phyloP scores from a whole-genome alignment of 2,329 filamentous ascomycete species.

The Incumbomyces delicatus region DNA sequence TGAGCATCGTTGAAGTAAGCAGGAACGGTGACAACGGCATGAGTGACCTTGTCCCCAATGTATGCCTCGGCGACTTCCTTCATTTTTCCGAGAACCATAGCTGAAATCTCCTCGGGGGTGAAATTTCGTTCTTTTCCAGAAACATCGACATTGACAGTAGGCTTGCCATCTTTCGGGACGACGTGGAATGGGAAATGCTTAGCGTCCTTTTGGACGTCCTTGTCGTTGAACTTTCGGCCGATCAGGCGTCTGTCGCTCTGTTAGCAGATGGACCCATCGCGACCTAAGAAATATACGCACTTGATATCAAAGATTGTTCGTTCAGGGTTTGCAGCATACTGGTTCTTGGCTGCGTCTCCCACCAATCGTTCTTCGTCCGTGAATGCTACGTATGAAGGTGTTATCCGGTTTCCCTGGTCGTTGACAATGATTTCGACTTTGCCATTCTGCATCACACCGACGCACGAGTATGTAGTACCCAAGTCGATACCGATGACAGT shows the following conservation, averaged over 20 bases:
- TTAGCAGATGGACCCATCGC: background rate
- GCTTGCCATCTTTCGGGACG: constrained; percentile 79
- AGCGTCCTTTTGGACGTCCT: constrained; percentile 81
- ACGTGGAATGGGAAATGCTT: constrained; percentile 99
- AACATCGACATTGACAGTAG: constrained; percentile 62
- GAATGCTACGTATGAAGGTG: constrained; percentile 89
- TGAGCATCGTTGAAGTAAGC: constrained; percentile 99
- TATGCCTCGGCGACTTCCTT: constrained; percentile 56
- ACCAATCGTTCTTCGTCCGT: constrained; percentile 95
- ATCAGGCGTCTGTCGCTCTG: constrained; percentile 58
- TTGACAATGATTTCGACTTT: constrained; percentile 94
- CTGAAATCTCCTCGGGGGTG: constrained; percentile 57
- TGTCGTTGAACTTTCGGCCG: constrained; percentile 72
- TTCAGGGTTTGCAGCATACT: constrained; percentile 69
- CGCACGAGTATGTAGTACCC: constrained; percentile 78
- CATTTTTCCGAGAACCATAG: constrained; percentile 60
- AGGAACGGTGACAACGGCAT: constrained; percentile 78
- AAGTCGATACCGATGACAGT: constrained; percentile 94
- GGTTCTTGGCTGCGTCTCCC: constrained; percentile 95
- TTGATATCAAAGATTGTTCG: constrained; percentile 76
- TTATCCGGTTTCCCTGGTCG: constrained; percentile 94
- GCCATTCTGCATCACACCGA: constrained; percentile 91
- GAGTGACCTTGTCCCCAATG: constrained; percentile 50
- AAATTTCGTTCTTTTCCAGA: constrained; percentile 49
- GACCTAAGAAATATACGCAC: constrained; percentile 46